These are phyloP conservation scores for Penicillium angulare DNA, from an alignment of 495 filamentous ascomycete species.

Conservation along the genomic window DNA sequence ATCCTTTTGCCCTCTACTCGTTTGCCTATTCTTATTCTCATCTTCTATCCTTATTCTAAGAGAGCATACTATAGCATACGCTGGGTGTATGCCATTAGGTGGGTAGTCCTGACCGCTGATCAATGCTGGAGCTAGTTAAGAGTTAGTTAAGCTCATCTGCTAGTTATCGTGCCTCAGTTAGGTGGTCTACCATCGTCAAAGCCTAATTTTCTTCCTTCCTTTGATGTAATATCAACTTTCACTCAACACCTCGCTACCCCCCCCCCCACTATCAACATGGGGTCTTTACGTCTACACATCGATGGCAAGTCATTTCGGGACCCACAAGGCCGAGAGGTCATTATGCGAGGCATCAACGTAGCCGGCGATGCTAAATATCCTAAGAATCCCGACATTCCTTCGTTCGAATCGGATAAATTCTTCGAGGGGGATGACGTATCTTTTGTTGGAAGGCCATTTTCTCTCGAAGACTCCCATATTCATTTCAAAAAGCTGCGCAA, in stretches of 20 bases:
- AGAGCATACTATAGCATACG: no score
- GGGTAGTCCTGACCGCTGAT: not conserved
- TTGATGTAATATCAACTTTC: no score
- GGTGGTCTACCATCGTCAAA: not conserved
- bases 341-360: slow-evolving; percentile 67
- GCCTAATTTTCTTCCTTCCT: not conserved
- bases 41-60: not conserved
- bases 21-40: not conserved
- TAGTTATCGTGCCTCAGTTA: not conserved
- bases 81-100: not conserved
- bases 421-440: slow-evolving; percentile 92
- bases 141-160: no score
- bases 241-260: no score
- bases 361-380: slow-evolving; percentile 72
- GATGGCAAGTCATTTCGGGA: slow-evolving; percentile 81
- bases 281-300: slow-evolving; percentile 60
- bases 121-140: not conserved
- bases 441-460: slow-evolving; percentile 83
- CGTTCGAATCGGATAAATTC: slow-evolving; percentile 74
- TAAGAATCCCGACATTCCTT: slow-evolving; percentile 73
- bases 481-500: slow-evolving; percentile 86
- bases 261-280: no score
- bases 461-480: slow-evolving; percentile 73
- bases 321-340: slow-evolving; percentile 63
- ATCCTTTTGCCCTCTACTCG: not conserved